phyloP scores from a whole-genome alignment of 176 grass and related monocot species.

The Hordeum vulgare region MorexV3_pseudomolecules_assembly NC_058522.1:503075461-503075960 shows the following conservation, averaged over 20 bases:
- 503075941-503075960: neutral
- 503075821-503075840: slow-evolving; percentile 99
- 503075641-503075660: neutral
- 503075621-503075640: too few species aligned
- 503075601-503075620: neutral
- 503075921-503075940: neutral
- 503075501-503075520: neutral
- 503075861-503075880: neutral
- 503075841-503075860: slow-evolving; percentile 94
- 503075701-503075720: neutral
- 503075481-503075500: slow-evolving; percentile 28
- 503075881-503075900: neutral
- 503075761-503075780: slow-evolving; percentile 53
- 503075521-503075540: slow-evolving; percentile 61
- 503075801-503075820: slow-evolving; percentile 98
- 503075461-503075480: neutral
- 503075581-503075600: slow-evolving; percentile 59
- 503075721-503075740: slow-evolving; percentile 47
- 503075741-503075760: slow-evolving; percentile 88
- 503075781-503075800: slow-evolving; percentile 78
- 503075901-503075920: neutral
- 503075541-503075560: slow-evolving; percentile 74
- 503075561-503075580: slow-evolving; percentile 86
- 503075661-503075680: neutral
- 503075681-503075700: neutral